A percentile compares a stretch with the other conserved stretches of the same genome.
Conservation (phyloP, 202 grass and related monocot species). For the Panicum hallii region DNA sequence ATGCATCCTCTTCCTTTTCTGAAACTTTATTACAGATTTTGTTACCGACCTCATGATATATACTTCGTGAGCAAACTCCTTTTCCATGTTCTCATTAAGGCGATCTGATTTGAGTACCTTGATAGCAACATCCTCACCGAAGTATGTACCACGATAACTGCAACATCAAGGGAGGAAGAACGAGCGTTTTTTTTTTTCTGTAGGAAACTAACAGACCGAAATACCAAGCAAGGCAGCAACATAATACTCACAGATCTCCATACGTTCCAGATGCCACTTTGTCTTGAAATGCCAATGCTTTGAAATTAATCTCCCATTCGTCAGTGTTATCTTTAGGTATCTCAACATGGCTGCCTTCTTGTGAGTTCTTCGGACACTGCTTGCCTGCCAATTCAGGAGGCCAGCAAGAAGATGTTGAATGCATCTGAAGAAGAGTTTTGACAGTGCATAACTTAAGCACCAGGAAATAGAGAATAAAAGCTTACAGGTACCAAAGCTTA, state of each 20-base stretch:
- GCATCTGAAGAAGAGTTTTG: conserved; percentile 43
- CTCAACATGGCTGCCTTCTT: conserved; percentile 47
- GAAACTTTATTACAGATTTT: neutral
- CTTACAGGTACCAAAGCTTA: neutral
- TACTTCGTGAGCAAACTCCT: conserved; percentile 81
- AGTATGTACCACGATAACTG: conserved; percentile 78
- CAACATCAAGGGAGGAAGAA: neutral
- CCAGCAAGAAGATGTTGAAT: conserved; percentile 46
- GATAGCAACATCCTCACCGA: conserved; percentile 78
- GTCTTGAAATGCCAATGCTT: conserved; percentile 55
- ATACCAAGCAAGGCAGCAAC: neutral
- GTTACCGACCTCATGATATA: conserved; percentile 74
- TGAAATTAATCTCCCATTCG: conserved; percentile 78
- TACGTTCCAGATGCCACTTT: conserved; percentile 83
- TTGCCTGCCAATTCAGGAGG: conserved; percentile 50
- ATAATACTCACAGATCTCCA: conserved; percentile 72
- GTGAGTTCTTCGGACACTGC: conserved; percentile 20
- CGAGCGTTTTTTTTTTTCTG: neutral
- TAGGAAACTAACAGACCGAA: neutral
- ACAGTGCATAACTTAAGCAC: conserved; percentile 14
- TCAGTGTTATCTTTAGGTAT: conserved; percentile 72
- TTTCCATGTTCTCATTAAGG: conserved; percentile 68
- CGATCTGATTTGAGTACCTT: conserved; percentile 75
- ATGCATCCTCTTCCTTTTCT: neutral
- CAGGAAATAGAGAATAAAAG: neutral